phyloP scores from a whole-genome alignment of 2,329 filamentous ascomycete genomes.

The Dendrostoma leiphaemia region DNA sequence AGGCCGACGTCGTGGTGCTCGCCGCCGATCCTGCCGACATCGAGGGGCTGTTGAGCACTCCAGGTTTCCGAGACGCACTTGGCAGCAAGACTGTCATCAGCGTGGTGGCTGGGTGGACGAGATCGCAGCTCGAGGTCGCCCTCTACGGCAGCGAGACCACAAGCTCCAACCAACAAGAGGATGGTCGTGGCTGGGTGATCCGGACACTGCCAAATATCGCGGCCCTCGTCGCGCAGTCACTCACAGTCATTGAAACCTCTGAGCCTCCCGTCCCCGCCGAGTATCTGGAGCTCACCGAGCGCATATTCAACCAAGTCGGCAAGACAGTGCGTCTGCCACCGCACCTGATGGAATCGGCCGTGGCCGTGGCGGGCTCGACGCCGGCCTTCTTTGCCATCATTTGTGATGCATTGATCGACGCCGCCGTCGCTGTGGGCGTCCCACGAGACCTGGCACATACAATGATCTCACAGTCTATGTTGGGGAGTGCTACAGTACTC shows the following conservation, averaged over 20 bases:
- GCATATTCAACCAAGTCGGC: slow-evolving; percentile 56
- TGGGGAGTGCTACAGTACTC: slow-evolving; percentile 53
- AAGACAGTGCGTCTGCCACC: slow-evolving; percentile 48
- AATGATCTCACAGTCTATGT: slow-evolving; percentile 60
- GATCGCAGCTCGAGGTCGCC: slow-evolving; percentile 34
- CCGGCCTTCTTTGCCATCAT: slow-evolving; percentile 60
- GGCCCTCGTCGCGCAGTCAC: slow-evolving; percentile 29
- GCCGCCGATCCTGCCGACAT: slow-evolving; percentile 46
- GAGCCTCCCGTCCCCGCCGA: slow-evolving; percentile 21
- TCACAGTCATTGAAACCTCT: slow-evolving; percentile 32
- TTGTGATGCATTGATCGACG: slow-evolving; percentile 57
- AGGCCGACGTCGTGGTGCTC: slow-evolving; percentile 45
- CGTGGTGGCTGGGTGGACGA: slow-evolving; percentile 48
- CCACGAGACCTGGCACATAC: slow-evolving; percentile 53
- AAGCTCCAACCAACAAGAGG: no score
- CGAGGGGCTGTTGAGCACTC: slow-evolving; percentile 32
- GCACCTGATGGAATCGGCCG: slow-evolving; percentile 54
- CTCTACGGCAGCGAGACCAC: slow-evolving; percentile 20
- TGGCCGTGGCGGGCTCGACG: slow-evolving; percentile 58
- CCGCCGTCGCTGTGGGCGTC: slow-evolving; percentile 58
- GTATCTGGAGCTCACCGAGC: slow-evolving; percentile 28
- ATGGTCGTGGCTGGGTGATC: slow-evolving; percentile 27
- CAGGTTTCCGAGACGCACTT: slow-evolving; percentile 37
- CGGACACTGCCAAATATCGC: slow-evolving; percentile 36
- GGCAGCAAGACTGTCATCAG: slow-evolving; percentile 48